A percentile compares a stretch with the other conserved stretches of the same genome.
Evolutionary conservation across 2,329 filamentous ascomycete genomes (phyloP).

Genomic region (Cladosporium halotolerans): DNA sequence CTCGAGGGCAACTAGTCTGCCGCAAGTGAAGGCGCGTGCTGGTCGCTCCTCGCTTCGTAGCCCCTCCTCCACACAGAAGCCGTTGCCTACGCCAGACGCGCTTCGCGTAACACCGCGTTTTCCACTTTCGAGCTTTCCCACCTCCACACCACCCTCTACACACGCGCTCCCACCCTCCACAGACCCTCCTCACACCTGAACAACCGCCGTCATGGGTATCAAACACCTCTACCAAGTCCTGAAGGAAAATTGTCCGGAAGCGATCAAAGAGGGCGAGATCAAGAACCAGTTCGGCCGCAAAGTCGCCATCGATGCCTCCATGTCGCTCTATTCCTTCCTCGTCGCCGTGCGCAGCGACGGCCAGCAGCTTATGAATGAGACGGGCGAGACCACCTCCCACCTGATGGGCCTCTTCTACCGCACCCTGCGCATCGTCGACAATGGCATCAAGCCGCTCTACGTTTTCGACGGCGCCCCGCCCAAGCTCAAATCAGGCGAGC

Average conservation of each 20-base stretch:
- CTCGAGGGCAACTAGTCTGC: too few species aligned
- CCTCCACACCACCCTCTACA: neutral
- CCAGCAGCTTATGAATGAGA: slow-evolving; percentile 91
- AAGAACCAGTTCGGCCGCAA: slow-evolving; percentile 98
- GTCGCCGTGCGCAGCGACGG: slow-evolving; percentile 95
- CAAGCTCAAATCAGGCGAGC: slow-evolving; percentile 93
- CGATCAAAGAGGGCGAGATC: slow-evolving; percentile 94
- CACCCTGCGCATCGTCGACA: slow-evolving; percentile 95
- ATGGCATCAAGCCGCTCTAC: slow-evolving; percentile 96
- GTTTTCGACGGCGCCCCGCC: slow-evolving; percentile 96
- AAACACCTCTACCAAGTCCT: slow-evolving; percentile 44
- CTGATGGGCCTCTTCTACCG: slow-evolving; percentile 99
- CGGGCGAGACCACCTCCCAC: slow-evolving; percentile 93
- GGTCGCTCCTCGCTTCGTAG: too few species aligned
- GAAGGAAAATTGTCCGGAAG: slow-evolving; percentile 72
- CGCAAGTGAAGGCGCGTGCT: too few species aligned
- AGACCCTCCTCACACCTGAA: slow-evolving; percentile 14
- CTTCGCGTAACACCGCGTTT: neutral
- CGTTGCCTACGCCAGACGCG: neutral
- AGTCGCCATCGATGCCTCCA: slow-evolving; percentile 60
- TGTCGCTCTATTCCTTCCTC: slow-evolving; percentile 98
- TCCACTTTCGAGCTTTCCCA: slow-evolving; percentile 5
- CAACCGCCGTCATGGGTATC: slow-evolving; percentile 30
- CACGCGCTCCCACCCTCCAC: slow-evolving; percentile 12
- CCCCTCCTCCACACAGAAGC: neutral